phyloP scores from a whole-genome alignment of 1,139 yeast species.

The Geotrichum reessii region DNA sequence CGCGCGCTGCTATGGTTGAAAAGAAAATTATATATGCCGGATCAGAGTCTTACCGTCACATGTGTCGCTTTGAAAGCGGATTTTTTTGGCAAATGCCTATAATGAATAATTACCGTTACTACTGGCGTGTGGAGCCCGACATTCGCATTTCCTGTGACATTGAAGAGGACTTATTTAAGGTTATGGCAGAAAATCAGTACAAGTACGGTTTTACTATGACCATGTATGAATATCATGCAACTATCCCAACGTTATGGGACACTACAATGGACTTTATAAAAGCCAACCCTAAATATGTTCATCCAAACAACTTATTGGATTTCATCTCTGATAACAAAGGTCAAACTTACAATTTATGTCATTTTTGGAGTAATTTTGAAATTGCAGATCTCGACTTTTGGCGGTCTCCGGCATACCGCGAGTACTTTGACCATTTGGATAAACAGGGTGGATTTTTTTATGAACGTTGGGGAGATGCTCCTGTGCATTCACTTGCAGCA shows the following conservation, averaged over 20 bases:
- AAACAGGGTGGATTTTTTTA: conserved; percentile 81
- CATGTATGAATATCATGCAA: conserved; percentile 68
- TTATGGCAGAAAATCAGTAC: conserved; percentile 68
- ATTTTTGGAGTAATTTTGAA: conserved; percentile 87
- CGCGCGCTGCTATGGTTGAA: conserved; percentile 45
- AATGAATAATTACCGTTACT: conserved; percentile 68
- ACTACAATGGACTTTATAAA: conserved; percentile 62
- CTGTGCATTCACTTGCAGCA: conserved; percentile 85
- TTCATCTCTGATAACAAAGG: conserved; percentile 63
- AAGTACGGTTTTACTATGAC: conserved; percentile 76
- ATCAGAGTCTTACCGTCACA: conserved; percentile 64
- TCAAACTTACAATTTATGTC: conserved; percentile 63
- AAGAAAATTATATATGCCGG: conserved; percentile 56
- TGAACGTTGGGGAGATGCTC: conserved; percentile 94
- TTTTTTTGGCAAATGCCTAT: conserved; percentile 77
- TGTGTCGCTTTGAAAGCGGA: conserved; percentile 92
- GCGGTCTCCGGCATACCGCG: conserved; percentile 63
- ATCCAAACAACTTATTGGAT: conserved; percentile 61
- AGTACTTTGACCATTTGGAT: conserved; percentile 67
- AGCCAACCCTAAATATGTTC: conserved; percentile 58
- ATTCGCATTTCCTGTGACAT: conserved; percentile 72
- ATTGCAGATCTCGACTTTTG: conserved; percentile 68
- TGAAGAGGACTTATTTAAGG: conserved; percentile 74
- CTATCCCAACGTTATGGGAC: conserved; percentile 79
- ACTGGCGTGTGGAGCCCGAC: conserved; percentile 95